Evolutionary conservation across 2,329 filamentous ascomycete species (phyloP).

Genomic region (Penicillium hesseltinei): DNA sequence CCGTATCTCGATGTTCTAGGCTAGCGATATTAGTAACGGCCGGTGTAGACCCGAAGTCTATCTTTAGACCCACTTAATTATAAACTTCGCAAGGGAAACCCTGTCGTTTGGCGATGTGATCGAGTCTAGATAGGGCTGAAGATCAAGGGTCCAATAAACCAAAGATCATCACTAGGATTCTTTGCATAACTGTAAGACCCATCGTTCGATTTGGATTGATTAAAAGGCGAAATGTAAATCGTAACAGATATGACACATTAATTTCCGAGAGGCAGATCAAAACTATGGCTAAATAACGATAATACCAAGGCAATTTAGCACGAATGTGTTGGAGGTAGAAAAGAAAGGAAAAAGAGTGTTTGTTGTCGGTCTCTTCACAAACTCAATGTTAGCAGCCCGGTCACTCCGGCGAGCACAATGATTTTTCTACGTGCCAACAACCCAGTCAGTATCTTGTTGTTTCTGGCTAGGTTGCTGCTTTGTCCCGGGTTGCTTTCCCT

Average conservation of each 20-base stretch:
- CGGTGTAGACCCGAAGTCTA: too few species aligned
- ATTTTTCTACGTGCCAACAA: slow-evolving; percentile 1
- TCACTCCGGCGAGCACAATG: background rate
- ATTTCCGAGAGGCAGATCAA: background rate
- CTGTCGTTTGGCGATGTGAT: too few species aligned
- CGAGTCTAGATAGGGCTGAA: too few species aligned
- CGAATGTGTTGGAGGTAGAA: background rate
- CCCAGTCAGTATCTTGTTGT: slow-evolving; percentile 9
- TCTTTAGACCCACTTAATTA: too few species aligned
- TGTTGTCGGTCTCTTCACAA: background rate
- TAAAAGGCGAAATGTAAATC: background rate
- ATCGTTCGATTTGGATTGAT: background rate
- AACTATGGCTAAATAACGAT: background rate
- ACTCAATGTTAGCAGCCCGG: background rate
- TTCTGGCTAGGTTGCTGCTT: slow-evolving; percentile 6
- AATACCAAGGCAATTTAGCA: background rate
- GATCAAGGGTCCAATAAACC: background rate
- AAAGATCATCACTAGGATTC: background rate
- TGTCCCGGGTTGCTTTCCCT: background rate
- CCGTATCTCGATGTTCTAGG: too few species aligned
- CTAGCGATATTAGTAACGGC: too few species aligned
- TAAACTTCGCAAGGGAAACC: too few species aligned
- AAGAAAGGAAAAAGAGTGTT: background rate
- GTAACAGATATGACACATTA: background rate
- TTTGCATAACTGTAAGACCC: background rate